Conservation (phyloP, 2,329 filamentous ascomycete species). For the Alternaria viburni region DNA sequence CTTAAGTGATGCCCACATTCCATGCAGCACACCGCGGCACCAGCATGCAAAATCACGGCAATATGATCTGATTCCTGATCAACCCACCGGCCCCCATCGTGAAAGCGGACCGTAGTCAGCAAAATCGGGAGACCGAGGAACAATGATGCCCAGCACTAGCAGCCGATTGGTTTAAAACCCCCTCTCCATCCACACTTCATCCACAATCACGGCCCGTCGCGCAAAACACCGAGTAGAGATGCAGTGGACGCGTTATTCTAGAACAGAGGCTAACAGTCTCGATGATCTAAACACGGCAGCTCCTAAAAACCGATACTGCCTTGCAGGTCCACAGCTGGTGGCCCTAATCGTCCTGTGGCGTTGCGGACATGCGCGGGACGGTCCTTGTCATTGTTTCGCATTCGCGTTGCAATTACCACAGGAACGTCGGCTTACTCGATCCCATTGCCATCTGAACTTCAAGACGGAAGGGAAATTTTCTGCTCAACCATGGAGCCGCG, state of each 20-base stretch:
- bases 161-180: background rate
- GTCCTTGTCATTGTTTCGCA: background rate
- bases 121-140: background rate
- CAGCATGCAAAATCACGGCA: background rate
- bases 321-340: background rate
- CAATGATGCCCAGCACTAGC: background rate
- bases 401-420: background rate
- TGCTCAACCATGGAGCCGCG: background rate
- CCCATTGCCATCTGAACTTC: background rate
- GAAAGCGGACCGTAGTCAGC: background rate
- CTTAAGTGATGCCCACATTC: background rate
- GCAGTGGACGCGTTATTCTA: background rate
- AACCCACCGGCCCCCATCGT: background rate
- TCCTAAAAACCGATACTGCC: background rate
- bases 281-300: background rate
- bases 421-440: accelerated
- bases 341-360: background rate
- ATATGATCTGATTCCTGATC: background rate
- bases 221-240: background rate
- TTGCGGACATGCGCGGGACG: background rate
- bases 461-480: background rate
- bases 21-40: background rate
- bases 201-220: slow-evolving; percentile 4
- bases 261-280: background rate
- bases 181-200: background rate